Conservation (phyloP, 2,329 filamentous ascomycete genomes). For the Diaporthe helianthi region DNA sequence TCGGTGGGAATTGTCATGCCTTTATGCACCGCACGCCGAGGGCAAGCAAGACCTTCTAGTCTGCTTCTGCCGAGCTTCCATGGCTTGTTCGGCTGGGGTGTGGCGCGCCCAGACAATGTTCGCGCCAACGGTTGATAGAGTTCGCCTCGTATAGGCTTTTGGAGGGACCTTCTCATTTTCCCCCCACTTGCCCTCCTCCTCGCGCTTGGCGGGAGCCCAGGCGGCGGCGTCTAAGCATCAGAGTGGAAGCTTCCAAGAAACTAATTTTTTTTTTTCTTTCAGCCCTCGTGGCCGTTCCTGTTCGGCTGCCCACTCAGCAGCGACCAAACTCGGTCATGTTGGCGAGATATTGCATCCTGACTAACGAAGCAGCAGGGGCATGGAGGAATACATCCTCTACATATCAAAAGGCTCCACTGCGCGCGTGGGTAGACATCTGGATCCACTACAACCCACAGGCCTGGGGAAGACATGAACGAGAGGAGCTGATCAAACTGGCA, state of each 20-base stretch:
- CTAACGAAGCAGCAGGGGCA: conserved; percentile 12
- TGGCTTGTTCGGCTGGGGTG: background rate
- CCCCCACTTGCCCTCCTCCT: conserved; percentile 8
- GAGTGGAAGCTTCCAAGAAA: background rate
- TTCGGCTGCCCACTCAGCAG: background rate
- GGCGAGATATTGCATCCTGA: background rate
- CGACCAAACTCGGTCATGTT: background rate
- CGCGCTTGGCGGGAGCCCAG: conserved; percentile 7
- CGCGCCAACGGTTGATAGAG: conserved; percentile 17
- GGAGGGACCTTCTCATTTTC: conserved; percentile 15
- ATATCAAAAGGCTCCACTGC: background rate
- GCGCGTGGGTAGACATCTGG: conserved; percentile 3
- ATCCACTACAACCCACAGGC: conserved; percentile 3
- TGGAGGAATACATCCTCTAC: too few relatives aligned
- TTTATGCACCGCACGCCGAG: conserved; percentile 8
- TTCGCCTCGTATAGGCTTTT: conserved; percentile 14
- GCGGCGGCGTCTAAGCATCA: background rate
- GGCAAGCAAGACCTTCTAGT: conserved; percentile 5
- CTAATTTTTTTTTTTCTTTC: background rate
- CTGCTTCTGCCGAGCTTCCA: conserved; percentile 27
- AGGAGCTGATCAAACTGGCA: background rate
- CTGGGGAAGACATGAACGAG: conserved; percentile 7
- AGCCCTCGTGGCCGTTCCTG: background rate
- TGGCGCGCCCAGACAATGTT: conserved; percentile 18
- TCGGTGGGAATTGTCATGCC: conserved; percentile 6